Evolutionary conservation across 306 rosid species (phyloP).

Genomic region (Sesbania bispinosa): DNA sequence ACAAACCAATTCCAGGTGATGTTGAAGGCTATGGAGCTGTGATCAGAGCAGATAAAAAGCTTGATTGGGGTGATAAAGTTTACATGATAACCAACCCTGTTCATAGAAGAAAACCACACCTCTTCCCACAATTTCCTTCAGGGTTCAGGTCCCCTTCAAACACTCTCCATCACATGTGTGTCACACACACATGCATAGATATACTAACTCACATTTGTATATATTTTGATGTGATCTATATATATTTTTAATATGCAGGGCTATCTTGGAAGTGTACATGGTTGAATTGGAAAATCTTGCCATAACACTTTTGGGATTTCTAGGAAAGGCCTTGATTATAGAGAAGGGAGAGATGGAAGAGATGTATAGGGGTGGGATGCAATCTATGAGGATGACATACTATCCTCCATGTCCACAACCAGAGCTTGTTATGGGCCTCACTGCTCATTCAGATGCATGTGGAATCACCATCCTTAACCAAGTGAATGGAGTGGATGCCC

Average conservation of each 20-base stretch:
- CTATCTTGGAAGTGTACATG: constrained; percentile 44
- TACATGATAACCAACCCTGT: constrained; percentile 48
- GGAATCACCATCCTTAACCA: constrained; percentile 63
- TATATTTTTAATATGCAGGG: no score
- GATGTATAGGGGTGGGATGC: constrained; percentile 54
- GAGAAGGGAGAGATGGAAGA: constrained; percentile 33
- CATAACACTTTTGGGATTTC: constrained; percentile 26
- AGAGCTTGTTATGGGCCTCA: constrained; percentile 48
- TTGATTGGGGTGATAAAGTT: constrained; percentile 67
- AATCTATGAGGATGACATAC: constrained; percentile 52
- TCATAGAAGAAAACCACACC: constrained; percentile 41
- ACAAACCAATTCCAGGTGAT: constrained; percentile 42
- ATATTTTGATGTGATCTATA: no score
- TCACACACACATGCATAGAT: no score
- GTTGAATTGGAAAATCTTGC: constrained; percentile 35
- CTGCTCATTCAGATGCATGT: constrained; percentile 53
- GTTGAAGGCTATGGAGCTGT: constrained; percentile 65
- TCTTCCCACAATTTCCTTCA: constrained; percentile 50
- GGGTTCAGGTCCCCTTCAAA: constrained; percentile 11
- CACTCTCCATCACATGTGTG: not conserved
- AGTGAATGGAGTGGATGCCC: constrained; percentile 57
- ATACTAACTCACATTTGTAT: no score
- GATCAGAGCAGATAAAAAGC: constrained; percentile 37
- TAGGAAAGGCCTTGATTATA: constrained; percentile 43
- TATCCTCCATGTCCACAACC: constrained; percentile 78